Conservation (phyloP, 106 monocot species). For the Cymbidium sinense region DNA sequence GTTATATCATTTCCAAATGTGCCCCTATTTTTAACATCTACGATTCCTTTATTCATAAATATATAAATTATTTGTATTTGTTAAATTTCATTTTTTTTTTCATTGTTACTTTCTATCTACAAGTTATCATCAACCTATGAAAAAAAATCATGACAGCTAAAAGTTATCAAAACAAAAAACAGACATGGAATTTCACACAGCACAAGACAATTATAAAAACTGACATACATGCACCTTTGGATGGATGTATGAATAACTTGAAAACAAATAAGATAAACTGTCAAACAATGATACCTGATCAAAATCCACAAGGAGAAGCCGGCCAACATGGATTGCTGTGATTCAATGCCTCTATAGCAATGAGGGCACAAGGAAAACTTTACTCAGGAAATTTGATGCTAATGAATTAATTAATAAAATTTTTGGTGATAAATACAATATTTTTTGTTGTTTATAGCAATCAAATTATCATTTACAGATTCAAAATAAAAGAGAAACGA, state of each 20-base stretch:
- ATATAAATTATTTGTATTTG: neutral
- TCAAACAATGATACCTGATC: conserved; percentile 64
- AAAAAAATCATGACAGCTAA: neutral
- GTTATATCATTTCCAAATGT: neutral
- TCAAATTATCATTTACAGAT: neutral
- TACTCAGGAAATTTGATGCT: neutral
- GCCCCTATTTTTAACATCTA: neutral
- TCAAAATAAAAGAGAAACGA: neutral
- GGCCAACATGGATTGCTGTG: conserved; percentile 81
- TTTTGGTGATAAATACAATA: neutral
- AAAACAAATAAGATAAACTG: neutral
- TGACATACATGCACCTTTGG: neutral
- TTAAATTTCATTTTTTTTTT: neutral
- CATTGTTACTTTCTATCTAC: neutral
- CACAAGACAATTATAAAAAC: neutral
- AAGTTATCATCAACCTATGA: neutral
- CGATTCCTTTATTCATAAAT: neutral
- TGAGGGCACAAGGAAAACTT: neutral
- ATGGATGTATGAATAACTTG: neutral
- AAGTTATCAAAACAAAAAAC: neutral
- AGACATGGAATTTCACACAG: neutral
- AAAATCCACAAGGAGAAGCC: conserved; percentile 95
- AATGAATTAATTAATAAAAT: neutral
- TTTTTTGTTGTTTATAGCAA: neutral
- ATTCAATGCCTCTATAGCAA: conserved; percentile 61